phyloP scores from a whole-genome alignment of 495 filamentous ascomycete species.

The Neurospora discreta region DNA sequence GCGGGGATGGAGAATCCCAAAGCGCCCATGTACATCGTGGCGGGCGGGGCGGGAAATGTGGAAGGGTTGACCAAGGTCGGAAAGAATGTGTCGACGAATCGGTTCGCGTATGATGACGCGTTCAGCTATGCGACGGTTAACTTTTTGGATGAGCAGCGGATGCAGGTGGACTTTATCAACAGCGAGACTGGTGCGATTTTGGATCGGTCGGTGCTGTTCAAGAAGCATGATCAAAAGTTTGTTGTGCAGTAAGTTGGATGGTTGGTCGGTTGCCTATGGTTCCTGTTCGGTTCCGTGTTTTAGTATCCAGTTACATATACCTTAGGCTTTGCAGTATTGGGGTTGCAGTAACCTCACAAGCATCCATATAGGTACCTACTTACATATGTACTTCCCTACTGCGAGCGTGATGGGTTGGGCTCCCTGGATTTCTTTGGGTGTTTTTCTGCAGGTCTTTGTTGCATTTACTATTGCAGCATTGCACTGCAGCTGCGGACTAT shows the following conservation, averaged over 20 bases:
- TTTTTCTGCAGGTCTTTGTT: too few relatives aligned
- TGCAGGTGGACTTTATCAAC: slow-evolving; percentile 30
- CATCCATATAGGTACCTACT: too few relatives aligned
- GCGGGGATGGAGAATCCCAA: slow-evolving; percentile 40
- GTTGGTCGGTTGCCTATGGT: not conserved
- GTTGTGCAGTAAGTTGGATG: slow-evolving; percentile 29
- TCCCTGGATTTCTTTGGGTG: too few relatives aligned
- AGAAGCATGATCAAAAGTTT: slow-evolving; percentile 38
- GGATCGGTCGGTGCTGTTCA: slow-evolving; percentile 42
- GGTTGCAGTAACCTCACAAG: too few relatives aligned
- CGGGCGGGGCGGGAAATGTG: slow-evolving; percentile 32
- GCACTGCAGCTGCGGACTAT: too few relatives aligned
- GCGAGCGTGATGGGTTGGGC: too few relatives aligned
- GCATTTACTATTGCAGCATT: too few relatives aligned
- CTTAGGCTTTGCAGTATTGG: too few relatives aligned
- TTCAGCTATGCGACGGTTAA: slow-evolving; percentile 40
- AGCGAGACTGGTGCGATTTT: slow-evolving; percentile 40
- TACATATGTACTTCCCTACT: too few relatives aligned
- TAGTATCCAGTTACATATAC: too few relatives aligned
- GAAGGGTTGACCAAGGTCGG: slow-evolving; percentile 31
- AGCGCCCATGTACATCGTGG: slow-evolving; percentile 47
- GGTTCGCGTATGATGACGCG: slow-evolving; percentile 46
- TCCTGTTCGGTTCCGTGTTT: too few relatives aligned
- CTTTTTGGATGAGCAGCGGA: slow-evolving; percentile 19
- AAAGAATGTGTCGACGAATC: slow-evolving; percentile 30